Conservation (phyloP, 192 early-diverging fungal genomes). For the Coemansia sp. region DNA sequence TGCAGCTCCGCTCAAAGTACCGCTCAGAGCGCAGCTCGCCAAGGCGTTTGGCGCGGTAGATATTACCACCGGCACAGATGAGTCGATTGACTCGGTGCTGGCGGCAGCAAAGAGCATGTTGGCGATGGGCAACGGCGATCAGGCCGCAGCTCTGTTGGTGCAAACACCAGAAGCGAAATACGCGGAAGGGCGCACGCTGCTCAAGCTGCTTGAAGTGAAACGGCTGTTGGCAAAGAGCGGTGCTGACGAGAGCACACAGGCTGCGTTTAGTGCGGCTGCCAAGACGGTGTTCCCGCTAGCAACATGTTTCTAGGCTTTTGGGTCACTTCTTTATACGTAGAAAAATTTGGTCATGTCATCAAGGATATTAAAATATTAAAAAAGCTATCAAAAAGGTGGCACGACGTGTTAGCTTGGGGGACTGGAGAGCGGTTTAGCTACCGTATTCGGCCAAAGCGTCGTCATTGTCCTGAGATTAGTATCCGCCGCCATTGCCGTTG, state of each 20-base stretch:
- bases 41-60: slow-evolving; percentile 42
- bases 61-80: slow-evolving; percentile 8
- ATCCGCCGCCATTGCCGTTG: slow-evolving; percentile 1
- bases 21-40: slow-evolving; percentile 40
- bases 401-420: background rate
- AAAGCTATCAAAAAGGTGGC: background rate
- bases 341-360: background rate
- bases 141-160: slow-evolving; percentile 16
- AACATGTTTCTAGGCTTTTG: slow-evolving; percentile 34
- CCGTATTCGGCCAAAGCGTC: background rate
- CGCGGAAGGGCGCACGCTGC: slow-evolving; percentile 29
- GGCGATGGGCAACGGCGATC: slow-evolving; percentile 19
- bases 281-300: slow-evolving; percentile 39
- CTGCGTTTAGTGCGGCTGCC: slow-evolving; percentile 18
- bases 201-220: slow-evolving; percentile 24
- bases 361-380: background rate
- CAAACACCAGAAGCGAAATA: slow-evolving; percentile 19
- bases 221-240: slow-evolving; percentile 23
- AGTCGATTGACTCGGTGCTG: slow-evolving; percentile 15
- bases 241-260: slow-evolving; percentile 16
- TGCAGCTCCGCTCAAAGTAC: slow-evolving; percentile 51
- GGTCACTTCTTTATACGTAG: background rate
- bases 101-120: slow-evolving; percentile 29
- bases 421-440: background rate
- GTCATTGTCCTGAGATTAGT: background rate